These are phyloP conservation scores for Dothistroma pini DNA, from an alignment of 2,329 filamentous ascomycete species.

Conservation along the genomic window DNA sequence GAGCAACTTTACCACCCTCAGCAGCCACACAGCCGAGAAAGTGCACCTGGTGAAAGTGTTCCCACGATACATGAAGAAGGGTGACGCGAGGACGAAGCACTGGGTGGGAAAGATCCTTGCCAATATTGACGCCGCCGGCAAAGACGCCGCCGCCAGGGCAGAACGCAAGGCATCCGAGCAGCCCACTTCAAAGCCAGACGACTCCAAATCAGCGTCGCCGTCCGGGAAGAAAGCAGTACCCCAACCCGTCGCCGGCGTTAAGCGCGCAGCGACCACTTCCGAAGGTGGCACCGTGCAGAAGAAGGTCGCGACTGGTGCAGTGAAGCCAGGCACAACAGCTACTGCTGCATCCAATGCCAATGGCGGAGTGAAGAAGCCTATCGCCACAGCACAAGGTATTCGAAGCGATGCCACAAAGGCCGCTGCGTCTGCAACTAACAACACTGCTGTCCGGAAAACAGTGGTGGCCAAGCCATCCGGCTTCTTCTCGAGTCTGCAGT, in stretches of 20 bases:
- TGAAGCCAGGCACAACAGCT: constrained; percentile 21
- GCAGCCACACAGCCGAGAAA: constrained; percentile 57
- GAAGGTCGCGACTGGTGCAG: constrained; percentile 29
- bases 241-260: constrained; percentile 33
- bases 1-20: constrained; percentile 59
- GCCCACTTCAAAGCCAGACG: constrained; percentile 11
- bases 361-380: constrained; percentile 27
- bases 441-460: constrained; percentile 26
- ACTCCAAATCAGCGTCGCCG: constrained; percentile 1
- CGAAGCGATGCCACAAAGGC: constrained; percentile 17
- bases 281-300: constrained; percentile 33
- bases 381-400: background rate
- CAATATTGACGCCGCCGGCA: constrained; percentile 29
- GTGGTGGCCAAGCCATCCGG: constrained; percentile 44
- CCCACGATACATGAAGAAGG: constrained; percentile 61
- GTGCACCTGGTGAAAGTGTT: constrained; percentile 64
- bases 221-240: constrained; percentile 27
- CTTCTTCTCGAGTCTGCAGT: constrained; percentile 46
- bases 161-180: constrained; percentile 39
- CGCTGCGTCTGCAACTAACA: constrained; percentile 13
- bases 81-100: constrained; percentile 61
- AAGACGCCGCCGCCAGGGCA: constrained; percentile 37
- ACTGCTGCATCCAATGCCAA: constrained; percentile 19
- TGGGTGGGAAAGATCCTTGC: constrained; percentile 57
- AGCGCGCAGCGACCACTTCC: constrained; percentile 29